Evolutionary conservation across 2,329 filamentous ascomycete species (phyloP).

Genomic region (Hypoxylon sp.): DNA sequence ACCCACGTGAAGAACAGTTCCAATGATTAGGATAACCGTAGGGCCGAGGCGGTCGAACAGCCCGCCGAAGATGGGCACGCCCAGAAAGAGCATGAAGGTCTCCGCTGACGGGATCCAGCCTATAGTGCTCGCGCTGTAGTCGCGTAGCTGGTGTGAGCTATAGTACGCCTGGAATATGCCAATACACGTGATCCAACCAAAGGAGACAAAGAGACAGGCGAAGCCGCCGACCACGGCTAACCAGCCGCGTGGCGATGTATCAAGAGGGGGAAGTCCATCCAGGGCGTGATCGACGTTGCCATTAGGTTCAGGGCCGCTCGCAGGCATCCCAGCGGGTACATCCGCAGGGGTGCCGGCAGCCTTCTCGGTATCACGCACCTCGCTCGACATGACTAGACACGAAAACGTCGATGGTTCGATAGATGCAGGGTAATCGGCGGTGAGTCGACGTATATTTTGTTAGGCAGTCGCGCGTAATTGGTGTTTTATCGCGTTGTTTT

Average conservation of each 20-base stretch:
- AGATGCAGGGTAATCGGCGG: neutral
- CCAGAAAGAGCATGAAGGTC: conserved; percentile 14
- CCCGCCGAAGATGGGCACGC: conserved; percentile 21
- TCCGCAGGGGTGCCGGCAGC: neutral
- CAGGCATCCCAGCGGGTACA: neutral
- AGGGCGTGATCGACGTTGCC: neutral
- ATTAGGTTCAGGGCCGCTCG: neutral
- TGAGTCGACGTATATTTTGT: neutral
- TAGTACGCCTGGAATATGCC: conserved; percentile 31
- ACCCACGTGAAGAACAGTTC: conserved; percentile 17
- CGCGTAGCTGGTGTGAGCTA: conserved; percentile 23
- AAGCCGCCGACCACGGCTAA: conserved; percentile 22
- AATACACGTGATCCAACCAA: conserved; percentile 33
- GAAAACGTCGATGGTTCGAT: neutral
- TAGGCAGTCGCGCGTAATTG: neutral
- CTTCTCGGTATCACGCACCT: conserved; percentile 7
- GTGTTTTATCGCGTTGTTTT: neutral
- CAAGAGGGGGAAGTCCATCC: neutral
- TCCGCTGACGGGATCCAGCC: conserved; percentile 23
- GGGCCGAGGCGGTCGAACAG: conserved; percentile 22
- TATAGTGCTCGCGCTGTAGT: conserved; percentile 22
- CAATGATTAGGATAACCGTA: conserved; percentile 13
- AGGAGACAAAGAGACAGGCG: conserved; percentile 27
- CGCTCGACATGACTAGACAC: neutral
- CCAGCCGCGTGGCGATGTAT: conserved; percentile 12